phyloP scores from a whole-genome alignment of 257 asterid genomes.

The Nicotiana sylvestris region DNA sequence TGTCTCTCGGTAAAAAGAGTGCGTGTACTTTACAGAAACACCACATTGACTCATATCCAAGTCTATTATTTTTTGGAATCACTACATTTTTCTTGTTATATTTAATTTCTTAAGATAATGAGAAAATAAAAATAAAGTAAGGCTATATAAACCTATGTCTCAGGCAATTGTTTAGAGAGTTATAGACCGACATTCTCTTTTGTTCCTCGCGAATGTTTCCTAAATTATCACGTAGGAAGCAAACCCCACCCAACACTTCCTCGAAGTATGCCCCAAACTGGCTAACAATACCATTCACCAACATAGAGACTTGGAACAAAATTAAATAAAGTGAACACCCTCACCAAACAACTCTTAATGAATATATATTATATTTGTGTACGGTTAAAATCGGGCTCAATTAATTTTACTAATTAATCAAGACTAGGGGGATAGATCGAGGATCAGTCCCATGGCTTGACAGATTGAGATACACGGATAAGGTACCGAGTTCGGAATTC shows the following conservation, averaged over 20 bases:
- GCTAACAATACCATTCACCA: slow-evolving; percentile 20
- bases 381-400: too few relatives aligned
- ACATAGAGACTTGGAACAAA: neutral
- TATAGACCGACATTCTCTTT: slow-evolving; percentile 66
- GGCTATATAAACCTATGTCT: neutral
- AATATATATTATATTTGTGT: too few relatives aligned
- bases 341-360: neutral
- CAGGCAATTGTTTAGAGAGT: slow-evolving; percentile 15
- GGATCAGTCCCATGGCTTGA: too few relatives aligned
- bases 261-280: slow-evolving; percentile 31
- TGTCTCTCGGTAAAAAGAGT: slow-evolving; percentile 6
- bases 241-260: slow-evolving; percentile 16
- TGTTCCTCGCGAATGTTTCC: slow-evolving; percentile 44
- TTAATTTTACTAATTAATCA: too few relatives aligned
- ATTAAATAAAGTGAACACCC: neutral
- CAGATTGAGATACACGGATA: too few relatives aligned
- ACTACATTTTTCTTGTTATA: neutral
- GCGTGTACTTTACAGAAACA: neutral
- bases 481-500: too few relatives aligned
- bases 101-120: neutral
- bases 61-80: neutral
- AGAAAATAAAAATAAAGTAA: neutral
- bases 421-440: too few relatives aligned
- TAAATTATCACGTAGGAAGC: slow-evolving; percentile 24
- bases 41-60: neutral